These are phyloP conservation scores for Daedaleopsis sinensis DNA, from an alignment of 768 basidiomycete species.

Conservation along the genomic window DNA sequence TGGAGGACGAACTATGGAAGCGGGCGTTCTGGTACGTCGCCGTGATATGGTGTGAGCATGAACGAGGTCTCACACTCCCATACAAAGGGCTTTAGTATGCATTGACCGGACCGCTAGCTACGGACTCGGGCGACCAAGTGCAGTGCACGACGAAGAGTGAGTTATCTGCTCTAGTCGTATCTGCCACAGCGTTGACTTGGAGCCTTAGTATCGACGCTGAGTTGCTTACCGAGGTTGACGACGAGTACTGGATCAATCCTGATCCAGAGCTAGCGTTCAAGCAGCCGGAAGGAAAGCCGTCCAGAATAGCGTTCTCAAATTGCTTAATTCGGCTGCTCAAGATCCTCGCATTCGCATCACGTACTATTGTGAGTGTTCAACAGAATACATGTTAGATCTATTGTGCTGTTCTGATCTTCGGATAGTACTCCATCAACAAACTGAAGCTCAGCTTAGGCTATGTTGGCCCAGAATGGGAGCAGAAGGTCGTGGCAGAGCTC, in stretches of 20 bases:
- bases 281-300: slow-evolving; percentile 63
- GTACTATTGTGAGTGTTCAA: slow-evolving; percentile 35
- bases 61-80: too few species aligned
- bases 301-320: slow-evolving; percentile 58
- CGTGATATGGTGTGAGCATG: too few species aligned
- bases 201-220: slow-evolving; percentile 67
- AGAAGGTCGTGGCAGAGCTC: slow-evolving; percentile 58
- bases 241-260: slow-evolving; percentile 68
- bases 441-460: slow-evolving; percentile 38
- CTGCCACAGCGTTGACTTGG: neutral
- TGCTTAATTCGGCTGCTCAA: slow-evolving; percentile 58
- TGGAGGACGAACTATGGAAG: slow-evolving; percentile 76
- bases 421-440: slow-evolving; percentile 51
- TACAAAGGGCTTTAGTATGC: slow-evolving; percentile 44
- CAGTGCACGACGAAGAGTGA: slow-evolving; percentile 72
- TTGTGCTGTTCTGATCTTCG: neutral
- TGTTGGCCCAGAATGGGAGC: slow-evolving; percentile 45
- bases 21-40: slow-evolving; percentile 68
- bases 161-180: slow-evolving; percentile 22
- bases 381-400: neutral
- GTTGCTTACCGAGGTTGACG: slow-evolving; percentile 63
- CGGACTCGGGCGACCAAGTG: slow-evolving; percentile 64
- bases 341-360: slow-evolving; percentile 60
- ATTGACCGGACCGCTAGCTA: slow-evolving; percentile 49
- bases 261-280: slow-evolving; percentile 58